A percentile compares a stretch with the other conserved stretches of the same genome.
Conservation (phyloP, 495 filamentous ascomycete genomes). For the Schizothecium vesticola region DNA sequence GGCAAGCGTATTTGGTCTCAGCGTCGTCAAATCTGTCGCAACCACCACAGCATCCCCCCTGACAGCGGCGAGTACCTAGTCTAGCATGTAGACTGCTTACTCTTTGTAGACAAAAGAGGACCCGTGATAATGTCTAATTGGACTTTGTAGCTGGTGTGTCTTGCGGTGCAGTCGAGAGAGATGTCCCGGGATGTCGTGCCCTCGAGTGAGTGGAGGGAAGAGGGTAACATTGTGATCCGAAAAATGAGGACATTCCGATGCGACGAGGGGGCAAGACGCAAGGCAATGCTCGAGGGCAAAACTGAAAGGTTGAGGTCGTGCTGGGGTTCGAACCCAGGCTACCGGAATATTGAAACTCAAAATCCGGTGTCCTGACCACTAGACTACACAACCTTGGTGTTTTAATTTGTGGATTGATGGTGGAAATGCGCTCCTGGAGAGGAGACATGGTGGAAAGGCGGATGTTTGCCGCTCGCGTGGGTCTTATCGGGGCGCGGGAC, state of each 20-base stretch:
- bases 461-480: neutral
- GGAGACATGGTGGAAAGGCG: neutral
- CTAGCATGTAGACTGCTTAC: too few relatives aligned
- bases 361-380: slow-evolving; percentile 8
- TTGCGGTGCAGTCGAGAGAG: too few relatives aligned
- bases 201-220: neutral
- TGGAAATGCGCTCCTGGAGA: neutral
- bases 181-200: neutral
- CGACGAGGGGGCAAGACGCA: neutral
- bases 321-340: slow-evolving; percentile 10
- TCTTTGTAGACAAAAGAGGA: too few relatives aligned
- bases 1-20: too few relatives aligned
- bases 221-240: neutral
- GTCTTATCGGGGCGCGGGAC: neutral
- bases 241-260: neutral
- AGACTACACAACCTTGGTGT: slow-evolving; percentile 7
- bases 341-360: slow-evolving; percentile 1
- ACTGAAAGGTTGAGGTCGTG: slow-evolving; percentile 3
- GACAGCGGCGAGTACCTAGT: too few relatives aligned
- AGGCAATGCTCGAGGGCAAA: neutral
- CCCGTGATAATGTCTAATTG: too few relatives aligned
- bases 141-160: too few relatives aligned
- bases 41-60: too few relatives aligned
- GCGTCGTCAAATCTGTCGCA: too few relatives aligned
- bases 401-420: neutral